These are phyloP conservation scores for Neodidymelliopsis sp. DNA, from an alignment of 2,329 filamentous ascomycete species.

Conservation along the genomic window DNA sequence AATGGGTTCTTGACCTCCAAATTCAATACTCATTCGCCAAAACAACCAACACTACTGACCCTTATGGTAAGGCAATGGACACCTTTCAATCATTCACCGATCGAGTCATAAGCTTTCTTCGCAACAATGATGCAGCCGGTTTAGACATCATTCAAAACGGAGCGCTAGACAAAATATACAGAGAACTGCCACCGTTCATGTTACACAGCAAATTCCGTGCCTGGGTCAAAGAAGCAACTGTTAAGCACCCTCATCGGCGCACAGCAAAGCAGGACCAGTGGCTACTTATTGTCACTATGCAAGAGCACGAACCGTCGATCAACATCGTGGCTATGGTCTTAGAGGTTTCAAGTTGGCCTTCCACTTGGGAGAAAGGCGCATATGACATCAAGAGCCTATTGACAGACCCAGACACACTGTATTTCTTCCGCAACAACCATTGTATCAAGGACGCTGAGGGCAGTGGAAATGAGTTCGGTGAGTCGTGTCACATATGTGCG, in stretches of 20 bases:
- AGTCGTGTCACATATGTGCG: slow-evolving; percentile 4
- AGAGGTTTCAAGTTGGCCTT: not conserved
- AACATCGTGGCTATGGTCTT: not conserved
- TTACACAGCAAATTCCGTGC: not conserved
- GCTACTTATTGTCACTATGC: slow-evolving; percentile 4
- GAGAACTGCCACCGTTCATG: slow-evolving; percentile 2
- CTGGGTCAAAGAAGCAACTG: slow-evolving; percentile 13
- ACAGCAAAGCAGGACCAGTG: slow-evolving; percentile 10
- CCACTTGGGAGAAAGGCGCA: not conserved
- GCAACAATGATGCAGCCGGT: not conserved
- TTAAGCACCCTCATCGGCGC: slow-evolving; percentile 16
- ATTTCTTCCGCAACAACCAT: slow-evolving; percentile 9
- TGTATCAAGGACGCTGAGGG: not conserved
- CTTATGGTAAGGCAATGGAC: slow-evolving; percentile 3
- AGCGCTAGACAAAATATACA: not conserved
- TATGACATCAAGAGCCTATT: slow-evolving; percentile 2
- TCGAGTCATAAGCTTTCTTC: slow-evolving; percentile 1
- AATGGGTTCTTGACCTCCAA: not conserved
- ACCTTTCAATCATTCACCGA: slow-evolving; percentile 12
- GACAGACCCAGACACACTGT: not conserved
- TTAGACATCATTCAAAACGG: not conserved
- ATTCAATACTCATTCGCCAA: not conserved
- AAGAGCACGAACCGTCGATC: not conserved
- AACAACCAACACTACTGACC: not conserved
- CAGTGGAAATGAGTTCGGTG: not conserved